phyloP scores from a whole-genome alignment of 345 rosid species.

The Aurinia saxatilis region DNA sequence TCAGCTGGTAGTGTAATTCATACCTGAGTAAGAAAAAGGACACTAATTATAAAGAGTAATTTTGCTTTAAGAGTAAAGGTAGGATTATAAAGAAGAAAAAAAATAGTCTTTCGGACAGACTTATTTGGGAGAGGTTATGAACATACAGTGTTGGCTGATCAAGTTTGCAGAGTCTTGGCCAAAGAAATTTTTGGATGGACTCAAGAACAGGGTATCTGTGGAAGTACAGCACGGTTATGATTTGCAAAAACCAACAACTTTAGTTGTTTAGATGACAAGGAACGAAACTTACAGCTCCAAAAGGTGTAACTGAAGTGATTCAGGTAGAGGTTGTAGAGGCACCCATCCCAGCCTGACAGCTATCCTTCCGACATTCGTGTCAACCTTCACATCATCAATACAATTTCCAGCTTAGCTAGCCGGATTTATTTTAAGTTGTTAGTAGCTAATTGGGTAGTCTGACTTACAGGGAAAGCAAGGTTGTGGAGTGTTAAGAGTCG shows the following conservation, averaged over 20 bases:
- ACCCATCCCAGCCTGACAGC: constrained; percentile 99
- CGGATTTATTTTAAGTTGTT: not conserved
- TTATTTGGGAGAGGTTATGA: constrained; percentile 15
- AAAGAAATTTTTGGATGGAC: constrained; percentile 81
- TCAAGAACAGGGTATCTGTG: constrained; percentile 83
- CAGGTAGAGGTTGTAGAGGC: constrained; percentile 89
- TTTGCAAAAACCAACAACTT: not conserved
- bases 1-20: constrained; percentile 91
- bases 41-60: constrained; percentile 19
- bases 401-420: constrained; percentile 7
- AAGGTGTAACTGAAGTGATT: constrained; percentile 84
- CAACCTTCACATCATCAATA: constrained; percentile 53
- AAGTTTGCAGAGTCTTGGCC: constrained; percentile 97
- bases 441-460: constrained; percentile 7
- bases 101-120: constrained; percentile 1
- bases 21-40: constrained; percentile 46
- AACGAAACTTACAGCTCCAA: constrained; percentile 66
- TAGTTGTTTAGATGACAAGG: constrained; percentile 7
- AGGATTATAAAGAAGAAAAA: not conserved
- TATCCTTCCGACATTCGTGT: constrained; percentile 93
- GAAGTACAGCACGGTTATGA: constrained; percentile 17
- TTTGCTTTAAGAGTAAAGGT: not conserved
- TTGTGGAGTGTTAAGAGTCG: constrained; percentile 87
- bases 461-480: constrained; percentile 87
- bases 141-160: constrained; percentile 80